These are phyloP conservation scores for Cymbidium sinense DNA, from an alignment of 106 monocot species.

Conservation along the genomic window DNA sequence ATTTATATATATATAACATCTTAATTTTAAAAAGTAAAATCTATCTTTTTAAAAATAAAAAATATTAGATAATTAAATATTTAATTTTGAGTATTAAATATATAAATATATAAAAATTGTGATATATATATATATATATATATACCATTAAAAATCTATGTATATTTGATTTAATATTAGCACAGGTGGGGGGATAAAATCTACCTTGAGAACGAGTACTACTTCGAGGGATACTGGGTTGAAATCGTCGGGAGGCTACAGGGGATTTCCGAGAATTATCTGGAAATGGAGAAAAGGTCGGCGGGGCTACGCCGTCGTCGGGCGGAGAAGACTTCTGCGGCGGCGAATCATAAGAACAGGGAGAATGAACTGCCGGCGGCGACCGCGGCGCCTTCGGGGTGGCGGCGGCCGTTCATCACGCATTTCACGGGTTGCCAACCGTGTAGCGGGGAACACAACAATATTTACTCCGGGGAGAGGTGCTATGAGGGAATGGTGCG, in stretches of 20 bases:
- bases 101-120: no score
- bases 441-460: constrained; percentile 67
- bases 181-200: constrained; percentile 45
- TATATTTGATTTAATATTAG: no score
- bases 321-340: constrained; percentile 43
- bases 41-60: no score
- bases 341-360: constrained; percentile 20
- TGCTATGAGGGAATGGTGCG: constrained; percentile 45
- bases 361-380: constrained; percentile 11
- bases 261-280: constrained; percentile 30
- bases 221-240: constrained; percentile 81
- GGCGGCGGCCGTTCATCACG: constrained; percentile 70
- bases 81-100: no score
- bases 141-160: no score
- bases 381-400: constrained; percentile 11
- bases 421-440: constrained; percentile 95
- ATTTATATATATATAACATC: no score
- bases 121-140: no score
- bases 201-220: constrained; percentile 60
- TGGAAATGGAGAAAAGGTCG: constrained; percentile 34
- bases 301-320: constrained; percentile 28
- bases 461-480: constrained; percentile 41
- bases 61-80: no score
- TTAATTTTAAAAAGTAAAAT: no score
- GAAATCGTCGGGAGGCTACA: constrained; percentile 56